Evolutionary conservation across 75 land plant species (phyloP), one percentile per base, ranked within the genome.

Genomic region (Picea glauca): DNA sequence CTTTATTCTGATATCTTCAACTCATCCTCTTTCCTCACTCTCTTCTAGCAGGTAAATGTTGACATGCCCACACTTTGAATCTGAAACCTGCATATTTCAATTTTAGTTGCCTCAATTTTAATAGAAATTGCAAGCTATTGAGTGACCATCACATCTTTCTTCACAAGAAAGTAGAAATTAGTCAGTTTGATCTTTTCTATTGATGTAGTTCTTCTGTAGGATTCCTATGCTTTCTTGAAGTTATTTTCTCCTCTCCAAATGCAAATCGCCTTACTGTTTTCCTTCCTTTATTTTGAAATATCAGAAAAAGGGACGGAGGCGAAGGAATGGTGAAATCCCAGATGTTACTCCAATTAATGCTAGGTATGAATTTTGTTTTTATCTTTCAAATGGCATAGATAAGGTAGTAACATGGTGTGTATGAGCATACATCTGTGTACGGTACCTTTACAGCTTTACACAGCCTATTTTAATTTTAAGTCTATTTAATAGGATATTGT

Each of bases 231-330:
- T 58, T 57, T 17, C 2, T 50, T 50, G 56, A 50, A 50, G 56
- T 75, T 75, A 14, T 26, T 26, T 50, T 56, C 7, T 26, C n/a
- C 61, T 54, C 31, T 61, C 32, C 38, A 58, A 75, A 26, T 57
- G 56, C 56, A 57, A 15, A 60, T 75, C 11, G 4, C 21, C 77
- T 58, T 75, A 54, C 21, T 75, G 17, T 26, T 56, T 75, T 3
- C 62, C 77, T 58, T 75, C n/a, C 32, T 54, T 58, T 58, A 30
- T 32, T 43, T 46, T 63, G 12, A 80, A 76, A 80, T 76, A 26
- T 31, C 87, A 90, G 92, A 88, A 77, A 75, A 88, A 80, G 80
- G 79, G 76, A 66, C 77, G 73, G 57, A 62, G 81, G 50, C 72
- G 74, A 11, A 80, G 78, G 32, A 90, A 76, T 82, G 65, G 82